Percentiles rank a stretch among this genome's conserved stretches.
These are phyloP conservation scores for Termitomyces sp. DNA, from an alignment of 768 basidiomycete genomes.

Conservation along the genomic window DNA sequence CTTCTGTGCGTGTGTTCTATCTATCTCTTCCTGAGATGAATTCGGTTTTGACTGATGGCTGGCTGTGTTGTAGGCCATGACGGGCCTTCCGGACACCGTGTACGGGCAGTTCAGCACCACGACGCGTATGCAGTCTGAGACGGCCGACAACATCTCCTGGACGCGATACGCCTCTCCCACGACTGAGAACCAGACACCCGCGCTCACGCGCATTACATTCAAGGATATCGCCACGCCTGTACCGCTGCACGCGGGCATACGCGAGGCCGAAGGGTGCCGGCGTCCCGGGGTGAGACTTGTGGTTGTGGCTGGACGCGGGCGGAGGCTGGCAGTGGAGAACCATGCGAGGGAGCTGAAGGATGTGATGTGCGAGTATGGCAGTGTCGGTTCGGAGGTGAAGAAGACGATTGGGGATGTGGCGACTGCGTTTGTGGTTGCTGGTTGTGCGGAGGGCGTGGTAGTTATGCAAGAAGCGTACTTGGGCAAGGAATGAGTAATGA, in stretches of 20 bases:
- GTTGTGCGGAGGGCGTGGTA: conserved; percentile 51
- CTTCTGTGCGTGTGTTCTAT: conserved; percentile 35
- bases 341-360: conserved; percentile 67
- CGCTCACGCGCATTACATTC: conserved; percentile 61
- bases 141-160: conserved; percentile 81
- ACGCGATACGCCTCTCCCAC: conserved; percentile 41
- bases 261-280: conserved; percentile 29
- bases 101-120: conserved; percentile 63
- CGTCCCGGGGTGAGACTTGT: conserved; percentile 37
- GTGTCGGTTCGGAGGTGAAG: conserved; percentile 55
- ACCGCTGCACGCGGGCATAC: conserved; percentile 56
- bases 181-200: conserved; percentile 13
- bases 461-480: conserved; percentile 56
- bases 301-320: conserved; percentile 68
- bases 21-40: neutral
- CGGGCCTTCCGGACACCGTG: conserved; percentile 59
- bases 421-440: conserved; percentile 64
- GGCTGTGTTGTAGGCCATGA: conserved; percentile 17
- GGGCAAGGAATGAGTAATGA: neutral
- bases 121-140: conserved; percentile 69
- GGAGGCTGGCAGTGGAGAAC: conserved; percentile 66
- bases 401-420: conserved; percentile 87
- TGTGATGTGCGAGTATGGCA: conserved; percentile 51
- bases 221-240: conserved; percentile 43
- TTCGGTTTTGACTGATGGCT: neutral